Base-by-base conservation (phyloP, 1,139 yeast species). In the Yamadazyma conglobata region DNA sequence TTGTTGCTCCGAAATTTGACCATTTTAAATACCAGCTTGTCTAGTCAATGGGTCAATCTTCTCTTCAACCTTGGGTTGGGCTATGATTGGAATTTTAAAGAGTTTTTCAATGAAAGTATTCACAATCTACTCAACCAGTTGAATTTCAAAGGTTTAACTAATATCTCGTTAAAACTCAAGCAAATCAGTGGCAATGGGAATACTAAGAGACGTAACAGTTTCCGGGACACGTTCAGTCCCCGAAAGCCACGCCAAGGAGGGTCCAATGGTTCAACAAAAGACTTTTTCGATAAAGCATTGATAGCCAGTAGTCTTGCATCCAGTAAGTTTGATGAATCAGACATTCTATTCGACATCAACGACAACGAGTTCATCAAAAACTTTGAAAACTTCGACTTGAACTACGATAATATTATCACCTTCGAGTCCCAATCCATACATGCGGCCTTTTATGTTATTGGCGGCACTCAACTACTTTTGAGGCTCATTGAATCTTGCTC, bases 11-110 rank as follows among this genome's bases (percentile, higher is more conserved):
- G 60, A 25, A 64, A 60, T 35, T 46, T 64, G 17, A 47, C 59
- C 1, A 46, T 68, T 3, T 40, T 66, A 16, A 57, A 57, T 33
- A 42, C 41, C 1, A 39, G 44, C 10, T 38, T 64, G 12, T 47
- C 65, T 3, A 48, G 50, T 17, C 69, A 64, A 38, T 67, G 73
- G 73, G 49, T 68, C 4, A 46, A 45, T 31, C 44, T 64, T n/a
- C 39, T 65, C 10, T 64, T 54, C 37, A 54, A 58, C 29, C 43
- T 67, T 31, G 72, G 73, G 0, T 35, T 60, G n/a, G 65, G 57
- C 0, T 64, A 54, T 35, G 56, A 58, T 20, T 65, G 71, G 70
- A 60, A 58, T 20, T 51, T 50, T 29, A 58, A 58, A 31, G 69
- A 64, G 12, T 50, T 61, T 22, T 42, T 58, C 3, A 47, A 46